phyloP scores from a whole-genome alignment of 805 yeast genomes.

The Starmerella lactis-condensi region DNA sequence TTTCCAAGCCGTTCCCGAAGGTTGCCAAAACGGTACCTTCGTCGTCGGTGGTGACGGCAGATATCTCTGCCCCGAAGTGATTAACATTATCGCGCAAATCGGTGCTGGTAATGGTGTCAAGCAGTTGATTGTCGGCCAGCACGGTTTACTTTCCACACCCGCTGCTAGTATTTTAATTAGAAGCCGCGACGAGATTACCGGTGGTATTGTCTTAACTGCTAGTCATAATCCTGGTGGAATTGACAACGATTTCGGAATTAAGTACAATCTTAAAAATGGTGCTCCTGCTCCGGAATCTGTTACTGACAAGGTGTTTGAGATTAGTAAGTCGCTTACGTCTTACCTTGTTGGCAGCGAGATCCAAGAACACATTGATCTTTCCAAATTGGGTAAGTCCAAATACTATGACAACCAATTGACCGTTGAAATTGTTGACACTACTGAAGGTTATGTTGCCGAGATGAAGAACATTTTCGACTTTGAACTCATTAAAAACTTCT shows the following conservation, averaged over 20 bases:
- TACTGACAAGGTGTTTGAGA: slow-evolving; percentile 68
- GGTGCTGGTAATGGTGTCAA: slow-evolving; percentile 83
- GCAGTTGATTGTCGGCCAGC: slow-evolving; percentile 69
- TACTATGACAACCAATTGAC: slow-evolving; percentile 31
- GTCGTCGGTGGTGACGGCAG: slow-evolving; percentile 98
- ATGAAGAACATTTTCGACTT: slow-evolving; percentile 79
- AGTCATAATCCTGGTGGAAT: slow-evolving; percentile 98
- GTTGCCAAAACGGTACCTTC: slow-evolving; percentile 48
- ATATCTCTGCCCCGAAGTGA: slow-evolving; percentile 64
- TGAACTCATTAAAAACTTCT: slow-evolving; percentile 53
- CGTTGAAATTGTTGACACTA: slow-evolving; percentile 70
- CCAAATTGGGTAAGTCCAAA: slow-evolving; percentile 33
- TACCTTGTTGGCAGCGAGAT: slow-evolving; percentile 39
- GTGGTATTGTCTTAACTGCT: slow-evolving; percentile 91
- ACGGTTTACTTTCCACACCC: slow-evolving; percentile 83
- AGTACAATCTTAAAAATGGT: slow-evolving; percentile 85
- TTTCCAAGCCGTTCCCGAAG: slow-evolving; percentile 77
- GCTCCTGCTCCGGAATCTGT: slow-evolving; percentile 97
- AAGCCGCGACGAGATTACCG: slow-evolving; percentile 42
- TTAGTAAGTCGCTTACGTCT: slow-evolving; percentile 36
- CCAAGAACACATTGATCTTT: slow-evolving; percentile 47
- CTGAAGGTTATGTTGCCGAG: slow-evolving; percentile 57
- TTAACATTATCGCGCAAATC: slow-evolving; percentile 63
- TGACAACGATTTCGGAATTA: slow-evolving; percentile 76
- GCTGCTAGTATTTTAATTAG: slow-evolving; percentile 91